Evolutionary conservation across 106 monocot genomes (phyloP).

Genomic region (Allium sativum): DNA sequence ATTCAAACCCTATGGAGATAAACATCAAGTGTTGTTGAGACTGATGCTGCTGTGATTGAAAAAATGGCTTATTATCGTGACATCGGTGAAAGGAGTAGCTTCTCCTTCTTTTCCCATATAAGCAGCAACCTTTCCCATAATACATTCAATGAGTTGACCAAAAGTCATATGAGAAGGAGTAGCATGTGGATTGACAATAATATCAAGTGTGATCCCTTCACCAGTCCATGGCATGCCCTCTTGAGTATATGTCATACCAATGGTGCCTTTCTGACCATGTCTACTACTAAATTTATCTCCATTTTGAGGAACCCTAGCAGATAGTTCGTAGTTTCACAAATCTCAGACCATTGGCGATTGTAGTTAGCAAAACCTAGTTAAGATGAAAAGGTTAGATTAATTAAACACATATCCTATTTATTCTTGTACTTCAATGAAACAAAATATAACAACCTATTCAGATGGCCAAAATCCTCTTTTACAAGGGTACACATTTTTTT

Average conservation of each 20-base stretch:
- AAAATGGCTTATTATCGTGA: conserved; percentile 55
- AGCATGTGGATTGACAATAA: conserved; percentile 98
- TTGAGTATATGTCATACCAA: conserved; percentile 99
- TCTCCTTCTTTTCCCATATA: conserved; percentile 99
- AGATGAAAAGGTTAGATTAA: conserved; percentile 1
- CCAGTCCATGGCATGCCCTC: conserved; percentile 99
- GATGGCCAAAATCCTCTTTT: conserved; percentile 94
- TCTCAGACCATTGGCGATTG: conserved; percentile 96
- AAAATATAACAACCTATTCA: conserved; percentile 35
- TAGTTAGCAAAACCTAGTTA: conserved; percentile 73
- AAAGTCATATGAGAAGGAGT: conserved; percentile 99
- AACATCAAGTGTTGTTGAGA: no score
- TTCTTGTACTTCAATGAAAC: neutral
- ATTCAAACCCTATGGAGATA: no score
- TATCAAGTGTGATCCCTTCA: conserved; percentile 98
- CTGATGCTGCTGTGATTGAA: neutral
- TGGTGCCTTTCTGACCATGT: conserved; percentile 96
- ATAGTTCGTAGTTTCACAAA: conserved; percentile 96
- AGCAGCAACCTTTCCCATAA: conserved; percentile 98
- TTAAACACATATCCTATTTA: neutral
- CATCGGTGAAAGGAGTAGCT: conserved; percentile 98
- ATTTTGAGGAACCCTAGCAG: conserved; percentile 90
- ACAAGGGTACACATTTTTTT: conserved; percentile 99
- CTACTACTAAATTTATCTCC: conserved; percentile 98
- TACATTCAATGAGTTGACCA: conserved; percentile 98